Conservation (phyloP, 176 grass and related monocot genomes). For the Hyparrhenia diplandra region DNA sequence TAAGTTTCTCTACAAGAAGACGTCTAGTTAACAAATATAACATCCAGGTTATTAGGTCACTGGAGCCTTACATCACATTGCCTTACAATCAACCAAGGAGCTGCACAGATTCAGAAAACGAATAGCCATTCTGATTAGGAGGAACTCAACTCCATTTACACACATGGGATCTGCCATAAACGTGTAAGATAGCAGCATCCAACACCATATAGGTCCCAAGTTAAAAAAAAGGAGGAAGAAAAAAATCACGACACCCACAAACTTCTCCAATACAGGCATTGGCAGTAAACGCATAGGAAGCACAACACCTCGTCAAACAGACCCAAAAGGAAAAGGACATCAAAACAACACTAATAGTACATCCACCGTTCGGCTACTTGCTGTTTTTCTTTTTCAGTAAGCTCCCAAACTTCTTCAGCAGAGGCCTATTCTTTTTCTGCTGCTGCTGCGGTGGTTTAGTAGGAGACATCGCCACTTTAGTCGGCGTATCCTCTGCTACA, state of each 20-base stretch:
- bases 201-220: slow-evolving; percentile 40
- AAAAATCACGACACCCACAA: slow-evolving; percentile 31
- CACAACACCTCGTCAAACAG: slow-evolving; percentile 58
- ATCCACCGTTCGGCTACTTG: slow-evolving; percentile 47
- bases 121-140: slow-evolving; percentile 38
- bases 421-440: slow-evolving; percentile 78
- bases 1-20: neutral
- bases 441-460: slow-evolving; percentile 41
- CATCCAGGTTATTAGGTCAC: neutral
- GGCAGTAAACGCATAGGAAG: slow-evolving; percentile 39
- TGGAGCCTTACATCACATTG: neutral
- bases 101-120: slow-evolving; percentile 23
- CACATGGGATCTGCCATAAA: slow-evolving; percentile 25
- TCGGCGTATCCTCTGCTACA: slow-evolving; percentile 18
- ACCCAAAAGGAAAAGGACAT: slow-evolving; percentile 31
- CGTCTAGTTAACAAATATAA: neutral
- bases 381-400: slow-evolving; percentile 92
- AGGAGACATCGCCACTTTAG: slow-evolving; percentile 38
- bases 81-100: slow-evolving; percentile 11
- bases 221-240: neutral
- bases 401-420: slow-evolving; percentile 82
- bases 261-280: slow-evolving; percentile 52
- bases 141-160: slow-evolving; percentile 43
- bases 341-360: slow-evolving; percentile 44
- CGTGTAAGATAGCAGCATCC: slow-evolving; percentile 37